Percentiles rank a stretch among this genome's conserved stretches.
Evolutionary conservation across 1,284 basidiomycete genomes (phyloP).

Genomic region (Xerocomus subilludens): DNA sequence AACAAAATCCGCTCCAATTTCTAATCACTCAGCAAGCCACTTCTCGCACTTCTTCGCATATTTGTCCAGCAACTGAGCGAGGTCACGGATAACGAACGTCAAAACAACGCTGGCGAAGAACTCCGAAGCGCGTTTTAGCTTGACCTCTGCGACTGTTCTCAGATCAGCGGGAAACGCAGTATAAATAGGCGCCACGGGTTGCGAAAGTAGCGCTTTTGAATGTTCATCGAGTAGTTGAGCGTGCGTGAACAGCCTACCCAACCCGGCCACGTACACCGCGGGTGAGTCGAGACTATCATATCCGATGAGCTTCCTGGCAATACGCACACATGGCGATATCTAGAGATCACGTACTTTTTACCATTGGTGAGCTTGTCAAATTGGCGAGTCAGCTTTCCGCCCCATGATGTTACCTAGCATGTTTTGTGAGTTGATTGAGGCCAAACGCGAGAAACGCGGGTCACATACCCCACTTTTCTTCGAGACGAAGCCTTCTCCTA

Average conservation of each 20-base stretch:
- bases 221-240: slow-evolving; percentile 90
- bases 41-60: slow-evolving; percentile 91
- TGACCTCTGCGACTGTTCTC: slow-evolving; percentile 74
- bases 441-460: slow-evolving; percentile 4
- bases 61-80: slow-evolving; percentile 89
- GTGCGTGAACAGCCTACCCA: slow-evolving; percentile 79
- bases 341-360: slow-evolving; percentile 75
- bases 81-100: slow-evolving; percentile 89
- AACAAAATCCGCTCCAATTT: slow-evolving; percentile 41
- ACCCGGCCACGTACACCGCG: slow-evolving; percentile 82
- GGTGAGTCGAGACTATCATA: slow-evolving; percentile 83
- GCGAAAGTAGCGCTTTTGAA: slow-evolving; percentile 74
- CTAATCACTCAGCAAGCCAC: slow-evolving; percentile 78
- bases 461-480: slow-evolving; percentile 79
- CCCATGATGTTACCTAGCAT: slow-evolving; percentile 71
- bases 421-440: slow-evolving; percentile 37
- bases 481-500: slow-evolving; percentile 82
- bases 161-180: slow-evolving; percentile 73
- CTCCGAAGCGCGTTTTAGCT: slow-evolving; percentile 83
- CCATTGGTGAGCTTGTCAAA: slow-evolving; percentile 93
- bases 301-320: slow-evolving; percentile 34
- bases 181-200: slow-evolving; percentile 76
- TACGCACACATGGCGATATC: slow-evolving; percentile 19
- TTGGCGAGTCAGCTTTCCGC: slow-evolving; percentile 82
- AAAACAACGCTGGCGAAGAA: slow-evolving; percentile 92